Base-by-base conservation (phyloP, 139 green algal genomes). In the Tetratostichococcus sp. region DNA sequence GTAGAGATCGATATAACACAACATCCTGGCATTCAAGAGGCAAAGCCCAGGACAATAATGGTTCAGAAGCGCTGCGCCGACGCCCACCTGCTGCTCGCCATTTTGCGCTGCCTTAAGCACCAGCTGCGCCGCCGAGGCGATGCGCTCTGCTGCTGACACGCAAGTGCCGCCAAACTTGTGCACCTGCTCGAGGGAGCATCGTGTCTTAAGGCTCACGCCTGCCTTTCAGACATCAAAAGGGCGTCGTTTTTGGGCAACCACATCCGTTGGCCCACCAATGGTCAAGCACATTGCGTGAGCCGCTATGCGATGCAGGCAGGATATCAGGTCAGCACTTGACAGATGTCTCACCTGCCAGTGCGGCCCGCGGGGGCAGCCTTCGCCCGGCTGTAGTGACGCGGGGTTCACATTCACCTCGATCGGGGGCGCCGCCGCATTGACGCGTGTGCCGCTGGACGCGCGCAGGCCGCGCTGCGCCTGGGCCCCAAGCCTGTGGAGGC, bases 131-230 rank as follows among this genome's bases (percentile, higher is more conserved):
- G 89, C 91, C 14, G 88, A 87, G 14, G 62, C 71, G 67, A 99
- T 96, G 35, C 95, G 85, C 65, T 97, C 89, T 0, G 93, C 82
- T 5, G 79, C 86, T 2, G 91, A 93, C 77, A 99, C 92, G 86
- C 95, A 99, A 17, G 95, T 99, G 34, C 95, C 94, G 34, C 95
- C 95, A 73, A 99, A 99, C 82, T 98, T 98, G 83, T 98, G 94
- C 30, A 95, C 83, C 79, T 89, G 78, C 19, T n/a, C 35, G 35
- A 14, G 21, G 16, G 19, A 25, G n/a, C n/a, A n/a, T 1, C 70
- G 8, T 26, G 42, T 4, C 26, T 19, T 1, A n/a, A 4, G 6
- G 30, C 50, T 69, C 30, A 58, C 50, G 5, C 22, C 26, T 16
- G 19, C 31, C 30, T 35, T 28, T n/a, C n/a, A n/a, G n/a, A n/a